These are phyloP conservation scores for Bombardia bombarda DNA, from an alignment of 495 filamentous ascomycete genomes.

Conservation along the genomic window DNA sequence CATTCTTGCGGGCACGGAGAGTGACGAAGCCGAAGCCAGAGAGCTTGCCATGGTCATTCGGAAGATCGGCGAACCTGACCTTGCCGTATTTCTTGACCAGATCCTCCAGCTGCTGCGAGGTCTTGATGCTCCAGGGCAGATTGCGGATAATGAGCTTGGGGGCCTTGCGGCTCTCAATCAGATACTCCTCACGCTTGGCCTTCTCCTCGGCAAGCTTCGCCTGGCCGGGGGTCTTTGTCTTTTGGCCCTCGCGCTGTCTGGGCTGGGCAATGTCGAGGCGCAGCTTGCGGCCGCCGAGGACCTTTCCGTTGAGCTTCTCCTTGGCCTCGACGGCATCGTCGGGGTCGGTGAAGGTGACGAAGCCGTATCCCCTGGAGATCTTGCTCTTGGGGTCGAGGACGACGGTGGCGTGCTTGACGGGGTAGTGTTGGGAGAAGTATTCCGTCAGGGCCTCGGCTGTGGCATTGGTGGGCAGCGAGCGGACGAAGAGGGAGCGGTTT, in stretches of 20 bases:
- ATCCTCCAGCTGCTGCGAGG: conserved; percentile 62
- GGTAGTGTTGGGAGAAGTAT: conserved; percentile 87
- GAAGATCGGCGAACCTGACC: conserved; percentile 72
- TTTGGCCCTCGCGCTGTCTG: conserved; percentile 59
- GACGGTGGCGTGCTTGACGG: conserved; percentile 87
- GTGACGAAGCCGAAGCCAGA: conserved; percentile 91
- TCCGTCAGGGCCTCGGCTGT: conserved; percentile 79
- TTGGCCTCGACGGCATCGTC: conserved; percentile 79
- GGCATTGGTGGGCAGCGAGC: conserved; percentile 65
- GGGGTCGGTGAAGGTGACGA: conserved; percentile 90
- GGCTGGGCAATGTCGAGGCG: conserved; percentile 82
- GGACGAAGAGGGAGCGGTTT: conserved; percentile 77
- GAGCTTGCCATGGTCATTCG: conserved; percentile 63
- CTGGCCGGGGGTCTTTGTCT: conserved; percentile 26
- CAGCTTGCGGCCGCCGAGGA: conserved; percentile 71
- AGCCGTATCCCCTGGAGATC: conserved; percentile 83
- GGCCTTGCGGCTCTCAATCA: conserved; percentile 47
- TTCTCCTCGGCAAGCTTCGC: conserved; percentile 39
- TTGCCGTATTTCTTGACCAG: conserved; percentile 86
- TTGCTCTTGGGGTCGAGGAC: conserved; percentile 77
- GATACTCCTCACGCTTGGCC: conserved; percentile 46
- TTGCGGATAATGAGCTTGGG: conserved; percentile 92
- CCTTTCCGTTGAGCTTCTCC: conserved; percentile 65
- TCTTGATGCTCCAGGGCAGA: conserved; percentile 91
- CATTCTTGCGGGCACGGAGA: conserved; percentile 80